Evolutionary conservation across 176 grass and related monocot genomes (phyloP).

Genomic region (Oryza rufipogon): DNA sequence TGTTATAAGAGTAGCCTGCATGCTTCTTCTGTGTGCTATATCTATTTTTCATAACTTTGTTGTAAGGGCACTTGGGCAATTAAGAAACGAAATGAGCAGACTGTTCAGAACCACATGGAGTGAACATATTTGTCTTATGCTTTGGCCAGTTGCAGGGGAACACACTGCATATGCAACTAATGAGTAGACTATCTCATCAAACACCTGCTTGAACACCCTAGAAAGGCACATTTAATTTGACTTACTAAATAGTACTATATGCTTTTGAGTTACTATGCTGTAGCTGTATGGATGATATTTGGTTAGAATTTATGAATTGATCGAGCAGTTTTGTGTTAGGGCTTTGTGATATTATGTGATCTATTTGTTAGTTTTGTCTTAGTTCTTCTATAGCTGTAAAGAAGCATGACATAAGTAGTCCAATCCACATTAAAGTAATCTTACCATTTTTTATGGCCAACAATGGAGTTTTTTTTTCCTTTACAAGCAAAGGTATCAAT

Average conservation of each 20-base stretch:
- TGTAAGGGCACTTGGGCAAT: background rate
- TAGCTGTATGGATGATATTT: background rate
- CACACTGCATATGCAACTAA: background rate
- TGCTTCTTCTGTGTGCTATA: background rate
- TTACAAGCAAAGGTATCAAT: background rate
- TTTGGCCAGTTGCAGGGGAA: background rate
- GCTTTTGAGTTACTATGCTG: constrained; percentile 4
- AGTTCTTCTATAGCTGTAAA: constrained; percentile 3
- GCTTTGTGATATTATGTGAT: background rate
- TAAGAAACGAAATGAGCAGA: background rate
- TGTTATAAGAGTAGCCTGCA: constrained; percentile 4
- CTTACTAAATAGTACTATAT: constrained; percentile 6
- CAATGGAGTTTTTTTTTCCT: background rate
- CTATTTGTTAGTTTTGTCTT: background rate
- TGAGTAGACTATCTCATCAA: background rate
- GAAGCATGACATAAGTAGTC: background rate
- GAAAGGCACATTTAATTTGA: background rate
- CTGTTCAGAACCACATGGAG: background rate
- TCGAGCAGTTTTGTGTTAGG: background rate
- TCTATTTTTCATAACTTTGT: background rate
- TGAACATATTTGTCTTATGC: background rate
- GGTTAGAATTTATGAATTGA: background rate
- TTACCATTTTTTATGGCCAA: background rate
- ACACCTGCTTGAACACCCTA: background rate
- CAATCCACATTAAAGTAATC: background rate